Evolutionary conservation across 129 eudicot species (phyloP), one percentile per base, ranked within the genome.

Genomic region (Flaveria trinervia): DNA sequence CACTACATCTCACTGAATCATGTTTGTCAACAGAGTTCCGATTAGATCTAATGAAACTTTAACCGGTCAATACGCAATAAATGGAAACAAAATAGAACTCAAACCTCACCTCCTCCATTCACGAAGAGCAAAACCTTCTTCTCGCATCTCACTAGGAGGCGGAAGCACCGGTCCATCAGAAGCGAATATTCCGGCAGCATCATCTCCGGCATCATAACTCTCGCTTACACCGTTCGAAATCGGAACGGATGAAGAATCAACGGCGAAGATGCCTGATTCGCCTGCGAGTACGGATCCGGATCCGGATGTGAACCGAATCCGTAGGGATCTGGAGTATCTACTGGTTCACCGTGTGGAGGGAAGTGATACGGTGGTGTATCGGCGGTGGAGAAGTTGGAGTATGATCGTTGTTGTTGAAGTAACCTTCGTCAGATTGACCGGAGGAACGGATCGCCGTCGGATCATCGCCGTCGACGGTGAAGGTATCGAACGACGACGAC

Each of bases 111-210:
- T 78, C 54, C 97, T 81, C 99, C 99, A 94, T 70, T 89, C 96
- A 13, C 96, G 96, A 83, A 93, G 93, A 39, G 98, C 98, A 61
- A 61, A 87, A 1, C 97, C 98, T 76, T 88, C 98, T 71, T 88
- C 97, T 1, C 82, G 82, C 98, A 93, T 90, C 77, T 90, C 92
- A 64, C 73, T 81, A 1, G 98, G 97, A 71, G 97, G 96, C 8
- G 98, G 98, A 22, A 93, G 94, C 76, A 94, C 81, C 14, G 97
- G 96, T 20, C 99, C 99, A 77, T 94, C 99, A 13, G 92, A 84
- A 71, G 78, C 71, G 77, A 94, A 94, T 7, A 91, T 23, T 45
- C 93, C 97, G 3, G 89, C 98, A 8, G 85, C 71, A 64, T 87
- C 93, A 14, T 68, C 86, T 41, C 77, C 89, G 3, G 74, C 65